Percentiles rank a stretch among this genome's conserved stretches.
These are phyloP conservation scores for Mycena belliarum DNA, from an alignment of 768 basidiomycete genomes.

Conservation along the genomic window DNA sequence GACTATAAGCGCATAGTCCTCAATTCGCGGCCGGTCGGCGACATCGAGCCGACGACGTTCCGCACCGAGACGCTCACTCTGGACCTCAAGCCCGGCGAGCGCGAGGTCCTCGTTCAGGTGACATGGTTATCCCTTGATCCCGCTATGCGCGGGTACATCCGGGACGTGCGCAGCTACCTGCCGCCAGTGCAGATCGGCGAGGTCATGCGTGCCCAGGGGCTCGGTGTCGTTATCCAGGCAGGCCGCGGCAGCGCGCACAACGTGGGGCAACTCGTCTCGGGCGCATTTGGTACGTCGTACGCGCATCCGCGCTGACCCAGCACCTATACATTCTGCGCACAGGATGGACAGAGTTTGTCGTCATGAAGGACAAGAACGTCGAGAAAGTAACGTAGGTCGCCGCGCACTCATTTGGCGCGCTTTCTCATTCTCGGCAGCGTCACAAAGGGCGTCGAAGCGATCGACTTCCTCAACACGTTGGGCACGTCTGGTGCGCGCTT, in stretches of 20 bases:
- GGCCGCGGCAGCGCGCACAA: slow-evolving; percentile 56
- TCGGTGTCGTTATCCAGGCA: slow-evolving; percentile 65
- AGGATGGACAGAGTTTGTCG: slow-evolving; percentile 82
- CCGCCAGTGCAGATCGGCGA: slow-evolving; percentile 73
- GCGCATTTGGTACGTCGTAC: slow-evolving; percentile 54
- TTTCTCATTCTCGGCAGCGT: slow-evolving; percentile 37
- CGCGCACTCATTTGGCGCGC: slow-evolving; percentile 23
- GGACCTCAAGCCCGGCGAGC: slow-evolving; percentile 49
- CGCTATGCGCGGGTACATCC: slow-evolving; percentile 85
- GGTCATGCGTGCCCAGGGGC: slow-evolving; percentile 72
- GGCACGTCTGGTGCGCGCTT: slow-evolving; percentile 64
- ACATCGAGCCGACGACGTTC: slow-evolving; percentile 78
- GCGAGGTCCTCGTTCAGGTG: slow-evolving; percentile 72
- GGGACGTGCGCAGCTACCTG: slow-evolving; percentile 69
- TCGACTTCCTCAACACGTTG: slow-evolving; percentile 86
- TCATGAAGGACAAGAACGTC: slow-evolving; percentile 55
- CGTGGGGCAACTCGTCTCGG: slow-evolving; percentile 71
- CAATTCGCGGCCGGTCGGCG: slow-evolving; percentile 66
- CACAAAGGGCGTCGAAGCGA: slow-evolving; percentile 56
- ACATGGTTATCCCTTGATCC: slow-evolving; percentile 85
- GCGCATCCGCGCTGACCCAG: background rate
- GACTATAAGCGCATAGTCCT: slow-evolving; percentile 73
- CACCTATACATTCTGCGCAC: background rate
- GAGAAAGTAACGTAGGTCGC: slow-evolving; percentile 52
- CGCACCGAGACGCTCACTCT: slow-evolving; percentile 54